These are phyloP conservation scores for Astrephomene gubernaculifera DNA, from an alignment of 139 green algal species.

Conservation along the genomic window DNA sequence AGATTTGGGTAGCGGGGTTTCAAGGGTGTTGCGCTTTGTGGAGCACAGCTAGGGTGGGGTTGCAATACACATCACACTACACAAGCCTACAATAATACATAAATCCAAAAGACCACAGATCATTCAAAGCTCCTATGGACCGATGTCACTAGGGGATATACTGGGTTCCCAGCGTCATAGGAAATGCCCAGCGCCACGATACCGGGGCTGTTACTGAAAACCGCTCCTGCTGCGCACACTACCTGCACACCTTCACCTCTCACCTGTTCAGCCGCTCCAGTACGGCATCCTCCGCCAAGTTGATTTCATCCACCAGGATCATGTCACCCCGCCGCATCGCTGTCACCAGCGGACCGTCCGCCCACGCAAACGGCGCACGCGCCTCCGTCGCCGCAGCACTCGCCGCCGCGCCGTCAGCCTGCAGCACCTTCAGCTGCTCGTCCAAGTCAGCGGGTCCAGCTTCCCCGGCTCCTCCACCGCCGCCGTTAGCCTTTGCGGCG, in stretches of 20 bases:
- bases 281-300: conserved; percentile 98
- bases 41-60: no score
- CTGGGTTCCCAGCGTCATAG: no score
- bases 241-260: not conserved
- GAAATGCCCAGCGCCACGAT: no score
- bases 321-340: conserved; percentile 95
- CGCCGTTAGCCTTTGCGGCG: not conserved
- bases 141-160: no score
- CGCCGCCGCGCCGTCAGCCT: conserved; percentile 36
- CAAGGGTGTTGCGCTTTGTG: no score
- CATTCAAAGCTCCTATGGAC: no score
- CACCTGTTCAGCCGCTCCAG: conserved; percentile 97
- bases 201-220: no score
- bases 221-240: not conserved
- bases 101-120: no score
- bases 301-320: conserved; percentile 98
- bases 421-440: conserved; percentile 50
- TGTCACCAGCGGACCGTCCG: conserved; percentile 94
- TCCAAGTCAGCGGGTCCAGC: not conserved
- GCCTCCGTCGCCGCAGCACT: conserved; percentile 57
- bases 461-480: not conserved
- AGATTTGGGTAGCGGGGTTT: no score
- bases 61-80: no score
- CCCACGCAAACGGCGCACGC: conserved; percentile 88
- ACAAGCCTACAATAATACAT: no score